Conservation (phyloP, 2,329 filamentous ascomycete genomes). For the Tolypocladium capitatum region DNA sequence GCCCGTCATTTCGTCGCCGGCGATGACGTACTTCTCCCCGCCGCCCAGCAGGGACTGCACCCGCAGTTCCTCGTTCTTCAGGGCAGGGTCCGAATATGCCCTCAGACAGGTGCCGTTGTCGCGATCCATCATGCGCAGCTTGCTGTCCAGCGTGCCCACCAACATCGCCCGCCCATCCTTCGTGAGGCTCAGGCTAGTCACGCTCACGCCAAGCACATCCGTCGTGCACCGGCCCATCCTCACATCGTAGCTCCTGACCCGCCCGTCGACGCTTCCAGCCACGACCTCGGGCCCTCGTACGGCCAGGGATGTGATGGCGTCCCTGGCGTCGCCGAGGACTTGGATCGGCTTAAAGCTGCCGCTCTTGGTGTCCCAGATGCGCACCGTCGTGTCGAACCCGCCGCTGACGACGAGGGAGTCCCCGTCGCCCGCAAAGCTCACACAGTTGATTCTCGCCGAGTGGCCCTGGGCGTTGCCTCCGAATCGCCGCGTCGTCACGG, state of each 20-base stretch:
- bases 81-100: conserved; percentile 46
- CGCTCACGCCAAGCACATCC: conserved; percentile 55
- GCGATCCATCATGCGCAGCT: conserved; percentile 69
- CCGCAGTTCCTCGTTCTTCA: conserved; percentile 57
- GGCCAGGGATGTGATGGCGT: conserved; percentile 44
- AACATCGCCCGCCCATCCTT: conserved; percentile 62
- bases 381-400: conserved; percentile 63
- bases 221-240: conserved; percentile 57
- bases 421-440: conserved; percentile 63
- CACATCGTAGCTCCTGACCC: conserved; percentile 70
- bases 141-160: conserved; percentile 62
- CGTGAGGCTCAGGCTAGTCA: conserved; percentile 64
- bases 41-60: conserved; percentile 63
- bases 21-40: conserved; percentile 64
- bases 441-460: conserved; percentile 60
- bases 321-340: conserved; percentile 58
- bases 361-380: conserved; percentile 58
- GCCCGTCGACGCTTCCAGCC: conserved; percentile 71
- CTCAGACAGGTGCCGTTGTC: conserved; percentile 59
- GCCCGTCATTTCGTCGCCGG: conserved; percentile 56
- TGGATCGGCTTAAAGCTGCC: conserved; percentile 51
- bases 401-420: conserved; percentile 62
- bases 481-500: conserved; percentile 65
- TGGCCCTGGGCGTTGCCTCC: conserved; percentile 49
- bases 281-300: conserved; percentile 46